Percentiles rank a stretch among this genome's conserved stretches.
These are phyloP conservation scores for Arthrobotrys conoides DNA, from an alignment of 2,329 filamentous ascomycete genomes.

Conservation along the genomic window DNA sequence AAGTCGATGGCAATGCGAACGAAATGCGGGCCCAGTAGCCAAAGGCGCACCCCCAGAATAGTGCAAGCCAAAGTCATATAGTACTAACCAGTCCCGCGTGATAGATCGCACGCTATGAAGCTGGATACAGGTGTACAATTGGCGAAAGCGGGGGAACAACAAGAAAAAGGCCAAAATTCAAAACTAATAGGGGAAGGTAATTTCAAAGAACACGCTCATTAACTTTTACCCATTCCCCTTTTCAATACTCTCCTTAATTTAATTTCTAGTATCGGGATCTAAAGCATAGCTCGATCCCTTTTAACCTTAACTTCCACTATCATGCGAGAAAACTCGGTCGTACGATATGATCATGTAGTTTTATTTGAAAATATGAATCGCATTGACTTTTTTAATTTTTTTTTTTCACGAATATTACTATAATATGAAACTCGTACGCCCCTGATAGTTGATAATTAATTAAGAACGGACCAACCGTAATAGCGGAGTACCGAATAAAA, in stretches of 20 bases:
- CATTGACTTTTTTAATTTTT: not conserved
- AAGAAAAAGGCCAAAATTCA: not conserved
- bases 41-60: not conserved
- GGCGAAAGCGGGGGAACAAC: not conserved
- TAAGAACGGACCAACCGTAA: constrained; percentile 2
- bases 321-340: constrained; percentile 9
- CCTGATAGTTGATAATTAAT: not conserved
- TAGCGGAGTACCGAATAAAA: not conserved
- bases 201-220: constrained; percentile 6
- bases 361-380: constrained; percentile 10
- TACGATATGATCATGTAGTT: constrained; percentile 10
- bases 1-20: not conserved
- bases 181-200: not conserved
- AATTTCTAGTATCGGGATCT: not conserved
- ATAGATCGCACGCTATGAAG: constrained; percentile 9
- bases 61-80: not conserved
- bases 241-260: constrained; percentile 11
- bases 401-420: constrained; percentile 3
- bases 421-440: constrained; percentile 1
- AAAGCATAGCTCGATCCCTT: constrained; percentile 5
- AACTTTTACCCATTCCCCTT: not conserved
- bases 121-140: constrained; percentile 1
- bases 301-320: constrained; percentile 7
- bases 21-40: not conserved
- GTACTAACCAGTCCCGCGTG: constrained; percentile 1